These are phyloP conservation scores for Stachybotrys echinatus DNA, from an alignment of 2,329 filamentous ascomycete species.

Conservation along the genomic window DNA sequence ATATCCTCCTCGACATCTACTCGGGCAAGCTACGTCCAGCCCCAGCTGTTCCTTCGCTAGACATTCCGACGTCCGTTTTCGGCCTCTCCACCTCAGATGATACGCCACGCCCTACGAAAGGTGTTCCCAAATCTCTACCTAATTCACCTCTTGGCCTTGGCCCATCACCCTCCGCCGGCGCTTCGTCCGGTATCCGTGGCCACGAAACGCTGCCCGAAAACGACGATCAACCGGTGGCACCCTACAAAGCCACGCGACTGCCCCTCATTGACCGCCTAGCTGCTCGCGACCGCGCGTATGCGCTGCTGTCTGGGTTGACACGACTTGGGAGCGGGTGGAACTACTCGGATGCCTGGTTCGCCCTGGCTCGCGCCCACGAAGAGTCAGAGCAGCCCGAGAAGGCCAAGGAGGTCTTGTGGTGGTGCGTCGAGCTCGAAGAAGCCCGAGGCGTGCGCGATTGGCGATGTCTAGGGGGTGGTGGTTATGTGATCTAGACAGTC, in stretches of 20 bases:
- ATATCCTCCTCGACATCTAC: slow-evolving; percentile 83
- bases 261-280: slow-evolving; percentile 78
- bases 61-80: slow-evolving; percentile 1
- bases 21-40: slow-evolving; percentile 59
- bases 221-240: slow-evolving; percentile 40
- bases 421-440: slow-evolving; percentile 94
- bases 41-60: slow-evolving; percentile 43
- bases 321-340: slow-evolving; percentile 88
- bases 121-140: slow-evolving; percentile 24
- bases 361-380: slow-evolving; percentile 81
- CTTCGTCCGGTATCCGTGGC: not conserved
- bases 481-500: slow-evolving; percentile 48
- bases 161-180: slow-evolving; percentile 11
- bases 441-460: slow-evolving; percentile 73
- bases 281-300: slow-evolving; percentile 82
- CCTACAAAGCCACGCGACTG: slow-evolving; percentile 55
- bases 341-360: slow-evolving; percentile 87
- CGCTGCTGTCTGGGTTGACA: slow-evolving; percentile 74
- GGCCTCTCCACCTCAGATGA: not conserved
- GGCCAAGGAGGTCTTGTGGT: slow-evolving; percentile 91
- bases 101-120: slow-evolving; percentile 5
- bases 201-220: slow-evolving; percentile 14
- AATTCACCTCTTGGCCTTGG: slow-evolving; percentile 43
- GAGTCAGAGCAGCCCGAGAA: slow-evolving; percentile 79
- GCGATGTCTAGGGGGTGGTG: slow-evolving; percentile 61